Conservation (phyloP, 78 protist genomes). For the Planoprotostelium fungivorum region DNA sequence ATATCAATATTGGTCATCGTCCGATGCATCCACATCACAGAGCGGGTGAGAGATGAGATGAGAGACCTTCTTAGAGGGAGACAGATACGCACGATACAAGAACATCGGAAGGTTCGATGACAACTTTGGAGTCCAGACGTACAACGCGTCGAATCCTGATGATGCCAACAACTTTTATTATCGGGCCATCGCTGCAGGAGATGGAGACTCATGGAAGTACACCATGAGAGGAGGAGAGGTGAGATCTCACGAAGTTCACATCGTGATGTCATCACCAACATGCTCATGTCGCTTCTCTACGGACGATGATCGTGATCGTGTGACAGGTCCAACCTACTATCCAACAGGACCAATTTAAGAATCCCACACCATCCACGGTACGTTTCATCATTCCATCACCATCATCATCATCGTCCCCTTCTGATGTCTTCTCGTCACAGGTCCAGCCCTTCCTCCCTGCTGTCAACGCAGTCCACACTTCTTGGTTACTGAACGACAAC, state of each 20-base stretch:
- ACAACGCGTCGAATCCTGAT: neutral
- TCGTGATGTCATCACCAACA: too few relatives aligned
- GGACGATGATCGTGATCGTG: neutral
- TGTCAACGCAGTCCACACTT: neutral
- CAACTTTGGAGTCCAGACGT: slow-evolving; percentile 1
- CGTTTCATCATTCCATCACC: too few relatives aligned
- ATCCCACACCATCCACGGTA: too few relatives aligned
- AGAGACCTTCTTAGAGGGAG: neutral
- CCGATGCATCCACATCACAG: neutral
- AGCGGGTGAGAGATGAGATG: too few relatives aligned
- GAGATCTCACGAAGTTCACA: too few relatives aligned
- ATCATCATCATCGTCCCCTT: too few relatives aligned
- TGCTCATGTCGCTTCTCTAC: neutral
- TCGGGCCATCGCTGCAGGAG: neutral
- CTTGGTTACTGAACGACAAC: neutral
- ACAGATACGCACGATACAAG: too few relatives aligned
- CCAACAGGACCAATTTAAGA: neutral
- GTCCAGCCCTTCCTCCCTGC: slow-evolving; percentile 2
- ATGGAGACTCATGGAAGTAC: neutral
- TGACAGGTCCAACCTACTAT: slow-evolving; percentile 7
- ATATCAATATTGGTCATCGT: neutral
- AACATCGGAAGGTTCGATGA: slow-evolving; percentile 1
- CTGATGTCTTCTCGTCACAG: too few relatives aligned
- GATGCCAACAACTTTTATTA: neutral
- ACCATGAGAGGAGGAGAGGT: neutral